phyloP scores from a whole-genome alignment of 2,329 filamentous ascomycete genomes.

The Mycosphaerella sp. region DNA sequence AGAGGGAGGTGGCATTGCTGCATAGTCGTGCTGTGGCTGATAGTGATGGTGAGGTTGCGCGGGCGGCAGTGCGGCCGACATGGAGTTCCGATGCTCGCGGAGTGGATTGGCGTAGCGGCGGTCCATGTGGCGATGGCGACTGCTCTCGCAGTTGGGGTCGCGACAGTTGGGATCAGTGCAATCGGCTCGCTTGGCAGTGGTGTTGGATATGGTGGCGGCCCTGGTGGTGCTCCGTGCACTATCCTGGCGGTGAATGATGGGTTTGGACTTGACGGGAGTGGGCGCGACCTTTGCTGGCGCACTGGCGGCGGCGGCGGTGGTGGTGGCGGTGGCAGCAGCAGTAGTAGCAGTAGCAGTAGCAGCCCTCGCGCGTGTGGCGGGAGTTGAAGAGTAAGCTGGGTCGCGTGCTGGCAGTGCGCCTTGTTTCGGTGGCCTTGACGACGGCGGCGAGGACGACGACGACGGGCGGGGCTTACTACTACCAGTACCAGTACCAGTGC shows the following conservation, averaged over 20 bases:
- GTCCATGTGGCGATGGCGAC: conserved; percentile 19
- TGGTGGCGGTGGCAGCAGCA: conserved; percentile 6
- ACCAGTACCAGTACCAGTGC: too few relatives aligned
- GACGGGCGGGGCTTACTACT: too few relatives aligned
- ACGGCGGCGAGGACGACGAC: too few relatives aligned
- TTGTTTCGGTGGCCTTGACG: too few relatives aligned
- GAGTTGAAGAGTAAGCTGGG: conserved; percentile 54
- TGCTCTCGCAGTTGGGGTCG: conserved; percentile 31
- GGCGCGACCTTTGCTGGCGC: conserved; percentile 5
- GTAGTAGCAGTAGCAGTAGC: conserved; percentile 7
- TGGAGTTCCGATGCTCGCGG: conserved; percentile 1
- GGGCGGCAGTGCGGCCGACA: conserved; percentile 7
- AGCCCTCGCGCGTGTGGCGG: conserved; percentile 13
- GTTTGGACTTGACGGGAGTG: conserved; percentile 19
- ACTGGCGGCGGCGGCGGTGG: conserved; percentile 7
- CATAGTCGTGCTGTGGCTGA: conserved; percentile 20
- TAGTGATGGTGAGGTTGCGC: conserved; percentile 13
- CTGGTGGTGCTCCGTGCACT: conserved; percentile 44
- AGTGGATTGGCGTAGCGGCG: conserved; percentile 23
- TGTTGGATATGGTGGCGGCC: conserved; percentile 9
- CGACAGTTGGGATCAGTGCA: conserved; percentile 46
- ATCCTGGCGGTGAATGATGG: conserved; percentile 26
- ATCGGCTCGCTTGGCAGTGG: conserved; percentile 5
- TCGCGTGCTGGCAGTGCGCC: conserved; percentile 45
- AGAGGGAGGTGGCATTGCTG: conserved; percentile 18